These are phyloP conservation scores for Botrytis sinoallii DNA, from an alignment of 2,329 filamentous ascomycete genomes.

Conservation along the genomic window DNA sequence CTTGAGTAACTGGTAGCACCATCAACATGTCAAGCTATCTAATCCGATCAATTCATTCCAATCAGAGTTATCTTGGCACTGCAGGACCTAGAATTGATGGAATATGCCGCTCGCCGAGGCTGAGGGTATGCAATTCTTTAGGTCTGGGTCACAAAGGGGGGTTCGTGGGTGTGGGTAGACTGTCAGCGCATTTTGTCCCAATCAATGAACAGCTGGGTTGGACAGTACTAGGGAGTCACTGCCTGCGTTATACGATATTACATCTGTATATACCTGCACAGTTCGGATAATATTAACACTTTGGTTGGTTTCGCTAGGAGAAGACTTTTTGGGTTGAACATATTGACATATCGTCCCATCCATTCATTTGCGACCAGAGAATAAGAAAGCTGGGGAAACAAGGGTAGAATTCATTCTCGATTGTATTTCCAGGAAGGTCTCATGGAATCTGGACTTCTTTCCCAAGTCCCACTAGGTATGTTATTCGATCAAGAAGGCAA, in stretches of 20 bases:
- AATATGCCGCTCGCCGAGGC: conserved; percentile 18
- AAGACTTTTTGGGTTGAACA: background rate
- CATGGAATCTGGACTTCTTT: background rate
- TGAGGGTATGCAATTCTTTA: conserved; percentile 7
- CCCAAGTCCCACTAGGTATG: background rate
- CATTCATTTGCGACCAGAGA: background rate
- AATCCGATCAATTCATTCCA: conserved; percentile 1
- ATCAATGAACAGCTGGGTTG: background rate
- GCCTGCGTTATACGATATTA: background rate
- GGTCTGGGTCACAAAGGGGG: conserved; percentile 5
- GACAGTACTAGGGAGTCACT: background rate
- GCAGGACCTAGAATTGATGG: conserved; percentile 7
- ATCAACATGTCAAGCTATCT: conserved; percentile 1
- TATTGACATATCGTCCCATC: conserved; percentile 1
- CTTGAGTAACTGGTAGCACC: background rate
- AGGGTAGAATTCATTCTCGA: conserved; percentile 1
- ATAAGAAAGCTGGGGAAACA: conserved; percentile 18
- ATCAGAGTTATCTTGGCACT: conserved; percentile 1
- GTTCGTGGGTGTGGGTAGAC: background rate
- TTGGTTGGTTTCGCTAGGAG: background rate
- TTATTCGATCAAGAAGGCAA: background rate
- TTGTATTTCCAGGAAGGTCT: background rate
- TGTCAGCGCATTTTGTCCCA: background rate
- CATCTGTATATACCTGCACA: background rate
- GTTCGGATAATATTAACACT: background rate